Conservation (phyloP, 257 asterid genomes). For the Solanum pinnatisectum region DNA sequence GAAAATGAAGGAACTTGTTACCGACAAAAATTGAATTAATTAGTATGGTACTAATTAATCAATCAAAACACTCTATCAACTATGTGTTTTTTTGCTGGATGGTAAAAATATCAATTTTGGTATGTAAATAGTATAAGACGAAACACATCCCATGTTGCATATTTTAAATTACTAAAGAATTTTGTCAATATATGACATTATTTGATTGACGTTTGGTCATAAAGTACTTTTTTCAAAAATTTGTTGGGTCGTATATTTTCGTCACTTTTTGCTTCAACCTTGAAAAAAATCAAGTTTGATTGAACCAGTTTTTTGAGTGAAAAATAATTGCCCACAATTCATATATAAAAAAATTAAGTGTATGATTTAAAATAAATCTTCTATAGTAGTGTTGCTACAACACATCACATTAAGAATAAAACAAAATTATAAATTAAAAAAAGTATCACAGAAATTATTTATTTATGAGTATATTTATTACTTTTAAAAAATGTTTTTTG, state of each 20-base stretch:
- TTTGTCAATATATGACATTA: neutral
- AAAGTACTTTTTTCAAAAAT: neutral
- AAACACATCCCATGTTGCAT: neutral
- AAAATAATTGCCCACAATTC: neutral
- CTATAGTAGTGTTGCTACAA: neutral
- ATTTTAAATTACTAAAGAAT: neutral
- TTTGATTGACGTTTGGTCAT: neutral
- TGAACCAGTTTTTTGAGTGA: neutral
- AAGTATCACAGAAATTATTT: neutral
- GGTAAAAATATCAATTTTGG: neutral
- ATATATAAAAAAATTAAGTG: too few relatives aligned
- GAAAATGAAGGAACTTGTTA: neutral
- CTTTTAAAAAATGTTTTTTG: too few relatives aligned
- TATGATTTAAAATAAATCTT: neutral
- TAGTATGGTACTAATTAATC: neutral
- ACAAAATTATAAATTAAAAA: neutral
- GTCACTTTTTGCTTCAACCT: neutral
- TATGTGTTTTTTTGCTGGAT: neutral
- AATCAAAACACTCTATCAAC: neutral
- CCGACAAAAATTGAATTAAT: neutral
- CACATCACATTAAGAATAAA: neutral
- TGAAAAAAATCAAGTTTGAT: neutral
- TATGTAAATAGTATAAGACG: neutral
- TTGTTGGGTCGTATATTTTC: neutral
- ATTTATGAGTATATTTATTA: too few relatives aligned